Conservation (phyloP, 2,329 filamentous ascomycete genomes). For the Fusarium odoratissimum region DNA sequence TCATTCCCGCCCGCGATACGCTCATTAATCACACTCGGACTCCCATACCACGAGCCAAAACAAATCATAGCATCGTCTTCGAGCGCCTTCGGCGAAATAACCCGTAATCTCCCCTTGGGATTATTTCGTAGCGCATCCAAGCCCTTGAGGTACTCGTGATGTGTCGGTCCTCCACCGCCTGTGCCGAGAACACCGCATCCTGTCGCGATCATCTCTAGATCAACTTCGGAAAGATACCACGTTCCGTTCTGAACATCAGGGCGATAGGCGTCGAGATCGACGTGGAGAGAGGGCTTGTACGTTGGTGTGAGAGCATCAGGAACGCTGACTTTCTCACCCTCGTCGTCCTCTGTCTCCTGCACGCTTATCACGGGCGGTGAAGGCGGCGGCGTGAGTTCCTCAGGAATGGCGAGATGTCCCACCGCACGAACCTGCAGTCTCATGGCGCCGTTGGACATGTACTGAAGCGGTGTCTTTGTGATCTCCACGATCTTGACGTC, state of each 20-base stretch:
- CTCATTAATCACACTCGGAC: constrained; percentile 56
- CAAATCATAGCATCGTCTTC: constrained; percentile 54
- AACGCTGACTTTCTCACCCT: constrained; percentile 45
- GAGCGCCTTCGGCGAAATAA: constrained; percentile 53
- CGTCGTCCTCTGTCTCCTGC: constrained; percentile 35
- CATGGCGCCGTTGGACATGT: constrained; percentile 51
- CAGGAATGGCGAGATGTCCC: constrained; percentile 48
- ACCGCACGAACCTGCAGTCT: constrained; percentile 51
- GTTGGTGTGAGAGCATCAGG: constrained; percentile 46
- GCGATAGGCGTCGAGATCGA: constrained; percentile 48
- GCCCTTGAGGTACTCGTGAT: constrained; percentile 59
- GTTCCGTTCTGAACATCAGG: constrained; percentile 48
- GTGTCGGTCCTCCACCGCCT: constrained; percentile 52
- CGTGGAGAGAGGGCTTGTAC: constrained; percentile 46
- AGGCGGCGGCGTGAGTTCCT: constrained; percentile 41
- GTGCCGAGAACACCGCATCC: constrained; percentile 54
- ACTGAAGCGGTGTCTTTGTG: constrained; percentile 56
- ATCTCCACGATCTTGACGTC: constrained; percentile 59
- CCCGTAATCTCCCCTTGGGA: constrained; percentile 51
- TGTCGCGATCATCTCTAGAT: constrained; percentile 51
- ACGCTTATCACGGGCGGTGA: constrained; percentile 22
- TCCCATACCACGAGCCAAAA: constrained; percentile 59
- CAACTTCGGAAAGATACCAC: constrained; percentile 53
- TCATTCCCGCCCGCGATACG: constrained; percentile 52
- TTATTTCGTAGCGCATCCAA: constrained; percentile 52